Base-by-base conservation (phyloP, 441 rosid genomes). In the Aleurites moluccanus region DNA sequence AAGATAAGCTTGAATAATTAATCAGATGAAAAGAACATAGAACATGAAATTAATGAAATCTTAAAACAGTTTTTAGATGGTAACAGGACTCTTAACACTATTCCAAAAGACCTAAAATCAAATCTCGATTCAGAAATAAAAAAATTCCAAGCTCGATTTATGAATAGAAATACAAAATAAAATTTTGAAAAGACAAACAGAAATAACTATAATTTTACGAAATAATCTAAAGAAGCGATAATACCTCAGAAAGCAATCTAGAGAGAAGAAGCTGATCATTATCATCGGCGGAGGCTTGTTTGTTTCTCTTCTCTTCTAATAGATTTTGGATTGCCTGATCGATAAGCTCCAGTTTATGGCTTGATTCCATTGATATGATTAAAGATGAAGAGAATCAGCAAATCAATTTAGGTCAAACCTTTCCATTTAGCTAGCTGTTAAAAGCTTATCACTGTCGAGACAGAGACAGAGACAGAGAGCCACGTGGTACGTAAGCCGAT, bases 161-260 rank as follows among this genome's bases (percentile, higher is more conserved):
- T 35, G 38, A 35, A 6, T 35, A 35, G 38, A 35, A 35, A 35
- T 35, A 35, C 38, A 35, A 35, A 35, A 35, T 35, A 35, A 35
- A 35, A 35, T 35, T 4, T 35, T 35, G 38, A 35, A 4, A 35
- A 35, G 5, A 35, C 38, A 16, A 3, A 18, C 53, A 16, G 1
- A 49, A 49, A 49, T 2, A 49, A 42, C 44, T 30, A 14, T 28
- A 61, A 30, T 14, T 61, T 15, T 30, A 30, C 30, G 23, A 38
- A 63, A 35, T 3, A 62, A 30, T 45, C 9, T 14, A 4, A 20
- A n/a, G 7, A 33, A 55, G 23, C 23, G n/a, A 35, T 28, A n/a
- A 18, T 72, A 86, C 93, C 90, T 83, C 83, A 61, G 84, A 86
- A 60, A 87, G 83, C 53, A 86, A 79, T 68, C 73, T 80, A 38